Percentiles rank a stretch among this genome's conserved stretches.
Conservation (phyloP, 192 early-diverging fungal genomes). For the Backusella sp. region DNA sequence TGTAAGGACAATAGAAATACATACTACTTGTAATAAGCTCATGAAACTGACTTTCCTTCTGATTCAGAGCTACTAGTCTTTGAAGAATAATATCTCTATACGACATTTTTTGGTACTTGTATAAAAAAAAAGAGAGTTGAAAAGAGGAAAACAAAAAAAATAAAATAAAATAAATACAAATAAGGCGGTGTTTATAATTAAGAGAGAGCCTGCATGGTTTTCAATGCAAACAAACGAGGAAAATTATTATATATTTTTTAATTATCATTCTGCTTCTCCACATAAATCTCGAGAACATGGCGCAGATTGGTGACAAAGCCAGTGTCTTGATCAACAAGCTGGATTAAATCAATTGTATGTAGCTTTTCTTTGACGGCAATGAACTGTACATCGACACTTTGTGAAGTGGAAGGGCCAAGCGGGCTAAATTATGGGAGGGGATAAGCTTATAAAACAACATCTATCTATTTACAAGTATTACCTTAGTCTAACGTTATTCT, state of each 20-base stretch:
- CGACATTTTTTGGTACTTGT: not conserved
- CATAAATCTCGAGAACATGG: slow-evolving; percentile 41
- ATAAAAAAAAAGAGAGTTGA: not conserved
- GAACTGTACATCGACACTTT: slow-evolving; percentile 54
- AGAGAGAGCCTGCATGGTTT: not conserved
- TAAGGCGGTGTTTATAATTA: slow-evolving; percentile 2
- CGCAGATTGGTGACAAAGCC: slow-evolving; percentile 60
- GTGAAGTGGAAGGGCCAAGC: slow-evolving; percentile 53
- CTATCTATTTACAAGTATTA: slow-evolving; percentile 17
- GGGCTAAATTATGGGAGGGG: slow-evolving; percentile 30
- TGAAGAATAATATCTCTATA: slow-evolving; percentile 13
- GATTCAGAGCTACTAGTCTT: not conserved
- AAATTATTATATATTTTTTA: not conserved
- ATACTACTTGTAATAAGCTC: slow-evolving; percentile 1
- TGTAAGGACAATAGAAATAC: not conserved
- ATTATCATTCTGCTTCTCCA: slow-evolving; percentile 16
- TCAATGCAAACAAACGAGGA: not conserved
- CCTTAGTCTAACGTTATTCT: slow-evolving; percentile 60
- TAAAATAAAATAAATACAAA: not conserved
- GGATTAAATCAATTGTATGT: slow-evolving; percentile 56
- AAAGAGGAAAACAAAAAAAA: not conserved
- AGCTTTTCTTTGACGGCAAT: slow-evolving; percentile 58
- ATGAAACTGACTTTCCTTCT: slow-evolving; percentile 1
- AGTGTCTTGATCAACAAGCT: slow-evolving; percentile 58
- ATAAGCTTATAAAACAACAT: no score